A percentile compares a stretch with the other conserved stretches of the same genome.
Conservation (phyloP, 345 rosid genomes). For the Camelina laxa region DNA sequence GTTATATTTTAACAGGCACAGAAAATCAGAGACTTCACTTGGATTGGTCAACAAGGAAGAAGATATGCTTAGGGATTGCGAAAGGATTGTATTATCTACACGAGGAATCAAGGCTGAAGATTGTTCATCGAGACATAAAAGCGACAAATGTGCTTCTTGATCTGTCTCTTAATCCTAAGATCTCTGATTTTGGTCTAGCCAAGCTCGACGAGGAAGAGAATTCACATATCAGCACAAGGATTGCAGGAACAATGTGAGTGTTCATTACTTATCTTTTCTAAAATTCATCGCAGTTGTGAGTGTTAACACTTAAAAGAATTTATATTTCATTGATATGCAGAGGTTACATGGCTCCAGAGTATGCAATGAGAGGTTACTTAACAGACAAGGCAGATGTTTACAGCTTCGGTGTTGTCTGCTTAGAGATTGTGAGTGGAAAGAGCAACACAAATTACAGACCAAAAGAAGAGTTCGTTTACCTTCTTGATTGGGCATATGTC, state of each 20-base stretch:
- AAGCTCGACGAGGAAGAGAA: constrained; percentile 70
- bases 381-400: too few relatives aligned
- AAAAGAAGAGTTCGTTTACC: too few relatives aligned
- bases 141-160: constrained; percentile 74
- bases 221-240: constrained; percentile 69
- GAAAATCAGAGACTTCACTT: constrained; percentile 51
- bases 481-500: too few relatives aligned
- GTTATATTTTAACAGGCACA: constrained; percentile 42
- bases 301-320: too few relatives aligned
- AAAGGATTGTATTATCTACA: constrained; percentile 72
- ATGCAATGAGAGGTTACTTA: too few relatives aligned
- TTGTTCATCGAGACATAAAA: constrained; percentile 79
- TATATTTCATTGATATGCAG: too few relatives aligned
- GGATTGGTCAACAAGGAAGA: constrained; percentile 69
- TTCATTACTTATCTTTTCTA: neutral
- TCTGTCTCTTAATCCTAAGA: constrained; percentile 55
- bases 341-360: too few relatives aligned
- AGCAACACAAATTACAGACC: too few relatives aligned
- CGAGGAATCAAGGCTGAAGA: constrained; percentile 69
- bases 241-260: constrained; percentile 72
- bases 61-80: constrained; percentile 71
- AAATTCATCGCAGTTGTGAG: neutral
- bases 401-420: too few relatives aligned
- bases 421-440: too few relatives aligned
- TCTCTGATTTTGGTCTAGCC: constrained; percentile 77